Conservation (phyloP, 2,329 filamentous ascomycete species). For the Botrytis aclada region DNA sequence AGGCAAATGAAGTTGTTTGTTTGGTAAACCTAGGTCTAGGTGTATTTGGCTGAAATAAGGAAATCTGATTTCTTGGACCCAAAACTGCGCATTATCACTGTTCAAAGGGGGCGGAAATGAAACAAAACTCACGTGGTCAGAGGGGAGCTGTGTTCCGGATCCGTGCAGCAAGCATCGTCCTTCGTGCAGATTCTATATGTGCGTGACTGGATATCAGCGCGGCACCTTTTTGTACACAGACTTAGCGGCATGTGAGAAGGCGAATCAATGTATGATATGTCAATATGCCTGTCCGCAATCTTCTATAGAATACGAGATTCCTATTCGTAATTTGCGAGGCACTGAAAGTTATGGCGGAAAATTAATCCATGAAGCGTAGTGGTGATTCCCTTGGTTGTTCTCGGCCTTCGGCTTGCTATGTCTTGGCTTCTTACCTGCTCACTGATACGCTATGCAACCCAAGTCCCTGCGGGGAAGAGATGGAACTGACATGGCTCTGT, state of each 20-base stretch:
- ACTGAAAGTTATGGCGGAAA: not conserved
- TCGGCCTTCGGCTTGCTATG: not conserved
- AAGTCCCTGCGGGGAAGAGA: constrained; percentile 5
- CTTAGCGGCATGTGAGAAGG: constrained; percentile 14
- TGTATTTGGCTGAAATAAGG: not conserved
- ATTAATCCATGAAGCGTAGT: not conserved
- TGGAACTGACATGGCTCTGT: not conserved
- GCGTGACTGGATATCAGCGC: constrained; percentile 17
- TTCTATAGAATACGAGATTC: constrained; percentile 1
- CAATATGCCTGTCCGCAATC: not conserved
- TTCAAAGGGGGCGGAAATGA: not conserved
- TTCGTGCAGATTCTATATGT: constrained; percentile 14
- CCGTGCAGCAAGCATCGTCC: constrained; percentile 1
- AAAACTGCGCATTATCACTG: not conserved
- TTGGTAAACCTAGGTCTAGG: not conserved
- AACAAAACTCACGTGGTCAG: constrained; percentile 15
- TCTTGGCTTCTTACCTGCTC: not conserved
- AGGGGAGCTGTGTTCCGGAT: constrained; percentile 14
- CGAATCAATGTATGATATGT: constrained; percentile 3
- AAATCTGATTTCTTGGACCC: not conserved
- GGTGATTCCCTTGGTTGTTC: constrained; percentile 3
- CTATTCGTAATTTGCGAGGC: not conserved
- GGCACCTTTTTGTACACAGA: not conserved
- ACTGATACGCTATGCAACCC: not conserved
- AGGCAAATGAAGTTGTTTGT: not conserved